phyloP scores from a whole-genome alignment of 2,329 filamentous ascomycete species.

The Fusarium lyarnte region DNA sequence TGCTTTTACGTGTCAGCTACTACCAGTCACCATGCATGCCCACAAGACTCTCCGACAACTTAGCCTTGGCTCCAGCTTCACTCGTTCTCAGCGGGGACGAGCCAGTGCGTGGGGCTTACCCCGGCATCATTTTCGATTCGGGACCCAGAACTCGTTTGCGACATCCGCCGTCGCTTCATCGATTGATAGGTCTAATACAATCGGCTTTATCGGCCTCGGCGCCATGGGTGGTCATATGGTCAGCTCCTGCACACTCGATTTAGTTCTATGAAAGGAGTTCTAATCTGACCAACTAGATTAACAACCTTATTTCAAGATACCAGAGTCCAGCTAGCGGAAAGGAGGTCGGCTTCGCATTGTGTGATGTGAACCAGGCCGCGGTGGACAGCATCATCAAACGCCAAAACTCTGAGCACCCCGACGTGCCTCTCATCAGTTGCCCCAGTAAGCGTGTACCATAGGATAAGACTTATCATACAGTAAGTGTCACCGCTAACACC shows the following conservation, averaged over 20 bases:
- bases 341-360: neutral
- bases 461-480: neutral
- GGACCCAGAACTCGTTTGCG: neutral
- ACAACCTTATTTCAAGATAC: neutral
- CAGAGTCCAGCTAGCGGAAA: neutral
- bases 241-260: neutral
- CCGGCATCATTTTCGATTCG: neutral
- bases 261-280: neutral
- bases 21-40: neutral
- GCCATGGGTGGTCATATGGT: neutral
- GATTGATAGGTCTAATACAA: neutral
- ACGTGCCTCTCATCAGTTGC: neutral
- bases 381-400: neutral
- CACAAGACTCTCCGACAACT: neutral
- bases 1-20: neutral
- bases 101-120: too few species aligned
- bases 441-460: neutral
- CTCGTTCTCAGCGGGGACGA: neutral
- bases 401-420: neutral
- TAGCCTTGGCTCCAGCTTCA: neutral
- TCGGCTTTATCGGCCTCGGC: neutral
- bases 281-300: neutral
- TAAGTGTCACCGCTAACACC: neutral
- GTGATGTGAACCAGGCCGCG: neutral
- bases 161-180: neutral